These are phyloP conservation scores for Psilocybe mexicana DNA, from an alignment of 1,284 basidiomycete species.

Conservation along the genomic window DNA sequence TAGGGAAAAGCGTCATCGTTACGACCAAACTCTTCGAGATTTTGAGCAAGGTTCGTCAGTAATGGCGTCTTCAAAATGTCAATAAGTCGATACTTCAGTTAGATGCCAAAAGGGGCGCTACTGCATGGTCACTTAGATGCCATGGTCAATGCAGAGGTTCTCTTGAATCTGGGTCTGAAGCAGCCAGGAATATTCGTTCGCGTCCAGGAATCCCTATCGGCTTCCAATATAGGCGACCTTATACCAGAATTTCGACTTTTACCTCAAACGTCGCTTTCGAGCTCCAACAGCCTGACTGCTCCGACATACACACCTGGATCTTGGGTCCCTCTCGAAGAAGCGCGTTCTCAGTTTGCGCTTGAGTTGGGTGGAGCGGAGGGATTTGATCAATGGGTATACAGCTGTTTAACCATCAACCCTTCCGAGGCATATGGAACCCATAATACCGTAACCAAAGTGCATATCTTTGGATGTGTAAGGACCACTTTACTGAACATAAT, in stretches of 20 bases:
- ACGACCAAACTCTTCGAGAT: conserved; percentile 61
- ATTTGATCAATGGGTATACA: conserved; percentile 67
- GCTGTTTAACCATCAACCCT: conserved; percentile 63
- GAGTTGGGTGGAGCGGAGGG: conserved; percentile 58
- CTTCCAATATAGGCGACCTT: conserved; percentile 38
- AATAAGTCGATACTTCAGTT: background rate
- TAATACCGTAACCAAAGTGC: conserved; percentile 64
- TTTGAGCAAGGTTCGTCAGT: conserved; percentile 49
- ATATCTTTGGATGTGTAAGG: background rate
- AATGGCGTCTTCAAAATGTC: background rate
- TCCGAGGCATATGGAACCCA: conserved; percentile 70
- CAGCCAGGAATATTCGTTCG: conserved; percentile 62
- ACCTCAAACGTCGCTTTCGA: conserved; percentile 35
- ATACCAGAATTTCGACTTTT: conserved; percentile 55
- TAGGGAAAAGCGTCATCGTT: conserved; percentile 58
- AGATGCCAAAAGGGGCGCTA: conserved; percentile 80
- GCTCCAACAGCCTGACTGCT: conserved; percentile 42
- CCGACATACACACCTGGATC: conserved; percentile 40
- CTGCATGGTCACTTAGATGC: conserved; percentile 73
- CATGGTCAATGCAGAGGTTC: conserved; percentile 54
- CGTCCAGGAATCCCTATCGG: conserved; percentile 36
- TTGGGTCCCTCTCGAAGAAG: conserved; percentile 58
- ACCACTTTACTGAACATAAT: background rate
- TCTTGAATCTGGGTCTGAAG: conserved; percentile 54
- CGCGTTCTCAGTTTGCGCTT: conserved; percentile 51